Percentiles rank a stretch among this genome's conserved stretches.
These are phyloP conservation scores for Leavenworthia alabamica DNA, from an alignment of 345 rosid species.

Conservation along the genomic window DNA sequence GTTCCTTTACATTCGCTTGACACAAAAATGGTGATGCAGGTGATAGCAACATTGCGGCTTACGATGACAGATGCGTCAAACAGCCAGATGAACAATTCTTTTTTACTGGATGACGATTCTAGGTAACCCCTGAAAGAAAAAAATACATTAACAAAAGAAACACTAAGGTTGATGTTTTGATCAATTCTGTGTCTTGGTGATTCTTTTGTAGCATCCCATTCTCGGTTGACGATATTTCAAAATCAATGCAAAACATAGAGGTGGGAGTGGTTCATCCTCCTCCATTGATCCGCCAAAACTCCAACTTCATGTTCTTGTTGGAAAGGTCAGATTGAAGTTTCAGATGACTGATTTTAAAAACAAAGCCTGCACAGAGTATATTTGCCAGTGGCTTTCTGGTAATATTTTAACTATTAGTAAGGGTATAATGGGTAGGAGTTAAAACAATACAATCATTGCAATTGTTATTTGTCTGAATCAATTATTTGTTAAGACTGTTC, in stretches of 20 bases:
- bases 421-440: no score
- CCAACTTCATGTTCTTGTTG: constrained; percentile 71
- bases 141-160: not conserved
- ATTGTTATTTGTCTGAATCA: constrained; percentile 2
- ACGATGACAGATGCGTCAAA: constrained; percentile 63
- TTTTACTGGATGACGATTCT: constrained; percentile 84
- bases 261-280: constrained; percentile 79
- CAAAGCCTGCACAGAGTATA: constrained; percentile 18
- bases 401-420: not conserved
- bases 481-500: not conserved
- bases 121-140: constrained; percentile 42
- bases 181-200: not conserved
- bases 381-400: constrained; percentile 21
- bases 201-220: constrained; percentile 76
- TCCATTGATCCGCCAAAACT: constrained; percentile 71
- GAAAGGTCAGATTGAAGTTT: constrained; percentile 58
- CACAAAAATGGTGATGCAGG: constrained; percentile 41
- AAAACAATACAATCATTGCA: not conserved
- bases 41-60: constrained; percentile 67
- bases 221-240: constrained; percentile 76
- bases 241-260: constrained; percentile 64
- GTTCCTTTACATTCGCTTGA: not conserved
- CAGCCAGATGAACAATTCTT: constrained; percentile 62
- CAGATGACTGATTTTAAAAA: no score
- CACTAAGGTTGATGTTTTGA: not conserved